Percentiles rank a stretch among this genome's conserved stretches.
phyloP scores from a whole-genome alignment of 2,329 filamentous ascomycete genomes.

The Apiospora sp. region DNA sequence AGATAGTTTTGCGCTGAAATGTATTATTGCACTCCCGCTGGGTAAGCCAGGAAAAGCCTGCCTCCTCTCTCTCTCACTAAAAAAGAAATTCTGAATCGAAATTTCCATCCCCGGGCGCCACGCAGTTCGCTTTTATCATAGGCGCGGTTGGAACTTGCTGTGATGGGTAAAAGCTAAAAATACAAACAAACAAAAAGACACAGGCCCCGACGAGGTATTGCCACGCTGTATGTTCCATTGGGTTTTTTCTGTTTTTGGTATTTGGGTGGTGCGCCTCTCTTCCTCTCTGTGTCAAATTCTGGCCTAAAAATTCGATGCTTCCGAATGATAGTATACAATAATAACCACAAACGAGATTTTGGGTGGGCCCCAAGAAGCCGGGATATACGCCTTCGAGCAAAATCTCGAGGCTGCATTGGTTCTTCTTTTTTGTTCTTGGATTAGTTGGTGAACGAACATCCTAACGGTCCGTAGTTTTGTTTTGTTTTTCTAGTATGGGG shows the following conservation, averaged over 20 bases:
- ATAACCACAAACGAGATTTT: constrained; percentile 20
- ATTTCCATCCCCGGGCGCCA: constrained; percentile 14
- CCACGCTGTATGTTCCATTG: constrained; percentile 5
- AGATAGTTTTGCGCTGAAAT: constrained; percentile 4
- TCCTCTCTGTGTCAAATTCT: constrained; percentile 11
- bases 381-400: constrained; percentile 9
- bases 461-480: background rate
- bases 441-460: constrained; percentile 9
- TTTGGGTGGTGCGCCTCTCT: background rate
- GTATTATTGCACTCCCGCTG: constrained; percentile 17
- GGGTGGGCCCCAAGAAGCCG: constrained; percentile 13
- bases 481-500: constrained; percentile 38
- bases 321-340: constrained; percentile 15
- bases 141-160: constrained; percentile 1
- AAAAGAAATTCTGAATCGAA: background rate
- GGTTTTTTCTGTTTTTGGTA: background rate
- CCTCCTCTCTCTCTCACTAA: background rate
- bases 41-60: constrained; percentile 11
- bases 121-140: constrained; percentile 20
- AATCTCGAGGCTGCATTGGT: constrained; percentile 8
- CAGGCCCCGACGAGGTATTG: background rate
- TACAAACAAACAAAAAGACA: constrained; percentile 9
- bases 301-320: constrained; percentile 17
- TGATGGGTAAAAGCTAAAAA: constrained; percentile 2
- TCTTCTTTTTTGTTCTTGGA: background rate